Base-by-base conservation (phyloP, 495 filamentous ascomycete species). In the Parathielavia appendiculata region DNA sequence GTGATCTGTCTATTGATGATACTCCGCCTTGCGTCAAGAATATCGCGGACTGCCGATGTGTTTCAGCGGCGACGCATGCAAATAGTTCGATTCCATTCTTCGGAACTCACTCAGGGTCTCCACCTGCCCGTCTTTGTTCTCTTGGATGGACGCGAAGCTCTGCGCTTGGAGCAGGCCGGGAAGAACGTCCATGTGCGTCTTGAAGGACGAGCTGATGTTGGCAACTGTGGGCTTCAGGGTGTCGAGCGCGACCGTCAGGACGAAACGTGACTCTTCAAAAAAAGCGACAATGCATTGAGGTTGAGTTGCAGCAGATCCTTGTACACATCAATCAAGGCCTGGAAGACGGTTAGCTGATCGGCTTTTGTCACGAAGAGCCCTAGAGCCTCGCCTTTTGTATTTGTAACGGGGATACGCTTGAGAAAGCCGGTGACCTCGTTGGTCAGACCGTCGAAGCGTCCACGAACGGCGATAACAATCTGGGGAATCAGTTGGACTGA, bases 391-490 rank as follows among this genome's bases (percentile, higher is more conserved):
- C 49, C 13, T 39, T 26, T 19, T 39, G 23, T 23, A 52, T 40
- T 5, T 52, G 35, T 20, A 7, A 19, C 19, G 40, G 52, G 52
- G 17, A 54, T 43, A 1, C 16, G 11, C 23, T 54, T 23, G 16
- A 43, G 30, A 8, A 54, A 54, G 1, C 11, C 22, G 34, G 23
- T 23, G 16, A 54, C 45, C 2, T 54, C n/a, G 1, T 44, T 34
- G 5, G 52, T 44, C 38, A 45, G 9, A 17, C 45, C 39, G 8
- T 54, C 52, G 23, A 45, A 45, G 40, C 23, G 12, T 12, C 52
- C 52, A 11, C 52, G 45, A n/a, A 54, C 35, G 1, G 39, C 52
- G 8, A 54, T 54, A 13, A 40, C 52, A 23, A 54, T 20, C 52
- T 43, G 20, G 26, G 35, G 5, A 39, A 16, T 19, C 7, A 14